Evolutionary conservation across 164 flowering plant genomes (phyloP).

Genomic region (Euptelea pleiosperma): DNA sequence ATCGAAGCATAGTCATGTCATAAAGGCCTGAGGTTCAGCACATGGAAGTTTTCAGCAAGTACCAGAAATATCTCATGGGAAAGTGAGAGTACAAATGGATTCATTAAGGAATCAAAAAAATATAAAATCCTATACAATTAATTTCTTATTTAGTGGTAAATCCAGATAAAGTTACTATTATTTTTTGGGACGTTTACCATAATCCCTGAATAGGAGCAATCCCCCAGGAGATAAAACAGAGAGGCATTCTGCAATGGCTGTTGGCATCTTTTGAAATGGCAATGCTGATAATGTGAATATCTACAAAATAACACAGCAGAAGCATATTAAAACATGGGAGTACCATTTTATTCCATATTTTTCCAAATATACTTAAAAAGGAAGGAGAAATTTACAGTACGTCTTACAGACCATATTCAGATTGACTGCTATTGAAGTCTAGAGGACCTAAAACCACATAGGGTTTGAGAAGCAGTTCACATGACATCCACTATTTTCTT

Average conservation of each 20-base stretch:
- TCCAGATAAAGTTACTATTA: not conserved
- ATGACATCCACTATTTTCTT: no score
- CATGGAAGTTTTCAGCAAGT: not conserved
- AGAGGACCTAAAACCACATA: no score
- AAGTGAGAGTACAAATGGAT: not conserved
- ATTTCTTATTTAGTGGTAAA: no score
- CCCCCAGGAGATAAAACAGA: conserved; percentile 79
- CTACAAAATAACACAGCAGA: conserved; percentile 31
- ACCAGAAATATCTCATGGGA: not conserved
- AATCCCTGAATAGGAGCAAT: conserved; percentile 72
- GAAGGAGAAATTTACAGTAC: no score
- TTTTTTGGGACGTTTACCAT: conserved; percentile 47
- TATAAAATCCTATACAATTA: not conserved
- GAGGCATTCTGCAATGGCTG: conserved; percentile 58
- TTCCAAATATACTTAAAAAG: no score
- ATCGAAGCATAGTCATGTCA: conserved; percentile 98
- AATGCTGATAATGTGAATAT: conserved; percentile 85
- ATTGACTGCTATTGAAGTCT: no score
- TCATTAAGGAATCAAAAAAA: not conserved
- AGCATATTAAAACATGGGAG: conserved; percentile 2
- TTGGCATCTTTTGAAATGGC: conserved; percentile 53
- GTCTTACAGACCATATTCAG: no score
- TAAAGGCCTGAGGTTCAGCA: conserved; percentile 58
- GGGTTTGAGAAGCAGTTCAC: no score
- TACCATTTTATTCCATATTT: no score